phyloP scores from a whole-genome alignment of 768 basidiomycete genomes.

The Serendipita sp. region DNA sequence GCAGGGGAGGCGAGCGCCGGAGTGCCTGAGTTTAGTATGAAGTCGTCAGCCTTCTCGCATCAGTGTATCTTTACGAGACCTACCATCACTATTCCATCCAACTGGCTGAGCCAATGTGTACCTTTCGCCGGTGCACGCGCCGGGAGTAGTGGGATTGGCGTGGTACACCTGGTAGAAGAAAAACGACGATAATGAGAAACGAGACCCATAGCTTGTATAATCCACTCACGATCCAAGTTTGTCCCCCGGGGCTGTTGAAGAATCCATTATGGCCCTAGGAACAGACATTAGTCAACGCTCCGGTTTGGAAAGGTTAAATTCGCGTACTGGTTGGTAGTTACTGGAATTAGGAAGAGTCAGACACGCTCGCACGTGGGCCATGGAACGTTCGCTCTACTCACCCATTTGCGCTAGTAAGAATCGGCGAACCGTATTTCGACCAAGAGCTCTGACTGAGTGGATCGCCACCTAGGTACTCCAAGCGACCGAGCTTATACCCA shows the following conservation, averaged over 20 bases:
- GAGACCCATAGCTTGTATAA: too few relatives aligned
- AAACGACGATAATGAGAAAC: too few relatives aligned
- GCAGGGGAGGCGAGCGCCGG: too few relatives aligned
- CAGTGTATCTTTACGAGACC: not conserved
- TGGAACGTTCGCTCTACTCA: not conserved
- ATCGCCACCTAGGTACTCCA: conserved; percentile 5
- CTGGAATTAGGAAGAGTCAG: too few relatives aligned
- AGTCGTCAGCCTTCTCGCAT: too few relatives aligned
- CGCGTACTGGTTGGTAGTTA: too few relatives aligned
- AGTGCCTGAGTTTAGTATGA: too few relatives aligned
- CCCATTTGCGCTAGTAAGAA: conserved; percentile 1
- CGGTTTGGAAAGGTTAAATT: not conserved
- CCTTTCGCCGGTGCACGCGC: conserved; percentile 6
- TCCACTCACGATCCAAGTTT: not conserved
- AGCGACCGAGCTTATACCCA: conserved; percentile 6
- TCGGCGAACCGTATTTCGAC: conserved; percentile 1
- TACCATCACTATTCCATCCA: conserved; percentile 7
- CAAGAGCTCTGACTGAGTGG: conserved; percentile 5
- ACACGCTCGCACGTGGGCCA: too few relatives aligned
- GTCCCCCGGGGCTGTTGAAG: conserved; percentile 7
- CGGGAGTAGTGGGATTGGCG: conserved; percentile 7
- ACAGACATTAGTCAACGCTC: conserved; percentile 1
- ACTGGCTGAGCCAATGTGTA: conserved; percentile 9
- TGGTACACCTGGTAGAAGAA: conserved; percentile 2
- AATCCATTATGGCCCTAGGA: conserved; percentile 10